A percentile compares a stretch with the other conserved stretches of the same genome.
phyloP scores from a whole-genome alignment of 2,329 filamentous ascomycete species.

The Domatiomyces catenatus region DNA sequence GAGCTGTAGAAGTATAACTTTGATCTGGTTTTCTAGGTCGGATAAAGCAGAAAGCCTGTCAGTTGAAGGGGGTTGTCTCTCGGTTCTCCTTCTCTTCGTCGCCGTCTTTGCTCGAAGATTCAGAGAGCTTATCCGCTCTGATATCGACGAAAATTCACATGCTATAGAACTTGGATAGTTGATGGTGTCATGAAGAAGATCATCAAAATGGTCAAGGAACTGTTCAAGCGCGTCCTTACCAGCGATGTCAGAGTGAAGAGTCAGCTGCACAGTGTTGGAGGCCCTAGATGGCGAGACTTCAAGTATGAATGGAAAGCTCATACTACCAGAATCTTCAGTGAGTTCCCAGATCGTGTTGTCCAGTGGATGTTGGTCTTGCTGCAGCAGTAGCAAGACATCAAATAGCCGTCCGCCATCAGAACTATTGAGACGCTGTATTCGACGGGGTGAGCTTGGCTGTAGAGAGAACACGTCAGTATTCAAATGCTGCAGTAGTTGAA shows the following conservation, averaged over 20 bases:
- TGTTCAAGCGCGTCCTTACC: constrained; percentile 3
- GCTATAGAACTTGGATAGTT: constrained; percentile 10
- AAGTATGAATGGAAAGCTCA: constrained; percentile 58
- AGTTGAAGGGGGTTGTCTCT: not conserved
- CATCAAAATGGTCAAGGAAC: constrained; percentile 19
- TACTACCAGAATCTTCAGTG: constrained; percentile 36
- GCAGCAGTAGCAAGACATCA: constrained; percentile 65
- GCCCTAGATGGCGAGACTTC: constrained; percentile 36
- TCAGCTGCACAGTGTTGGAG: constrained; percentile 33
- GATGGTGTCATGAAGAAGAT: constrained; percentile 21
- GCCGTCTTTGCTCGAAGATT: not conserved
- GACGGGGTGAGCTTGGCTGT: constrained; percentile 61
- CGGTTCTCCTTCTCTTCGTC: not conserved
- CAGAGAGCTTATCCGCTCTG: not conserved
- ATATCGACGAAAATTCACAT: constrained; percentile 4
- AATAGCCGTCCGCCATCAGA: constrained; percentile 46
- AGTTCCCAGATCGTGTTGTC: constrained; percentile 37
- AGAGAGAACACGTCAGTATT: constrained; percentile 50
- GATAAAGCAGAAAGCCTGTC: not conserved
- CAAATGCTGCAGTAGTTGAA: constrained; percentile 44
- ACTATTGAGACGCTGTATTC: constrained; percentile 44
- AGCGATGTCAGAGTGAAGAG: constrained; percentile 45
- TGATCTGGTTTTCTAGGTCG: not conserved
- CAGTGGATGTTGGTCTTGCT: constrained; percentile 39
- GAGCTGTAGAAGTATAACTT: not conserved